phyloP scores from a whole-genome alignment of 495 filamentous ascomycete species.

The Penicillium tannophilum region DNA sequence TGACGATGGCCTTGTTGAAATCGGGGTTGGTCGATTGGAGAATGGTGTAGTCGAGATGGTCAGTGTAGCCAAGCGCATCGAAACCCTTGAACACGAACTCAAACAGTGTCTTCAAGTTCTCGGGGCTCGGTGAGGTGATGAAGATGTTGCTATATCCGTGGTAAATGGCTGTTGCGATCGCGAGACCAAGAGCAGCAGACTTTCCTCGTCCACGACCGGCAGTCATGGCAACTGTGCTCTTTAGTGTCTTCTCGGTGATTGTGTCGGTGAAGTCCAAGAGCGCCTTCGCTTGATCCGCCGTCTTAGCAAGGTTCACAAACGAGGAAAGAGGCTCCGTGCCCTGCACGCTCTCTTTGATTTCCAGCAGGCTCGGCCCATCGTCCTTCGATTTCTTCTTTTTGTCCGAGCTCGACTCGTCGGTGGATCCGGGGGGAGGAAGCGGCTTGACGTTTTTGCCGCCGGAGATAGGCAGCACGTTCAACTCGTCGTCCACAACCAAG shows the following conservation, averaged over 20 bases:
- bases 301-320: slow-evolving; percentile 80
- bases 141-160: slow-evolving; percentile 99
- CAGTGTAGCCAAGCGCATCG: slow-evolving; percentile 87
- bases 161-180: slow-evolving; percentile 90
- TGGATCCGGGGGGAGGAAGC: slow-evolving; percentile 68
- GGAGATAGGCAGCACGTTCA: slow-evolving; percentile 97
- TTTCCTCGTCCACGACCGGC: slow-evolving; percentile 96
- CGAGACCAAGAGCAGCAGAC: slow-evolving; percentile 91
- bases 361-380: slow-evolving; percentile 10
- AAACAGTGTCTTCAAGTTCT: slow-evolving; percentile 98
- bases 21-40: slow-evolving; percentile 98
- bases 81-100: slow-evolving; percentile 99
- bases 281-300: slow-evolving; percentile 93
- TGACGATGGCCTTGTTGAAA: slow-evolving; percentile 98
- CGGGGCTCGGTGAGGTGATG: slow-evolving; percentile 96
- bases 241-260: slow-evolving; percentile 92
- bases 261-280: slow-evolving; percentile 94
- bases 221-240: slow-evolving; percentile 90
- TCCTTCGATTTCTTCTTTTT: slow-evolving; percentile 73
- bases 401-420: slow-evolving; percentile 64
- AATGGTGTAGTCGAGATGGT: slow-evolving; percentile 96
- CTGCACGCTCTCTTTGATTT: slow-evolving; percentile 82
- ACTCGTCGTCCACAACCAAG: slow-evolving; percentile 94
- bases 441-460: slow-evolving; percentile 91
- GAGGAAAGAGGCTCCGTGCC: slow-evolving; percentile 87